Base-by-base conservation (phyloP, 495 filamentous ascomycete genomes). In the Aspergillus avenaceus region DNA sequence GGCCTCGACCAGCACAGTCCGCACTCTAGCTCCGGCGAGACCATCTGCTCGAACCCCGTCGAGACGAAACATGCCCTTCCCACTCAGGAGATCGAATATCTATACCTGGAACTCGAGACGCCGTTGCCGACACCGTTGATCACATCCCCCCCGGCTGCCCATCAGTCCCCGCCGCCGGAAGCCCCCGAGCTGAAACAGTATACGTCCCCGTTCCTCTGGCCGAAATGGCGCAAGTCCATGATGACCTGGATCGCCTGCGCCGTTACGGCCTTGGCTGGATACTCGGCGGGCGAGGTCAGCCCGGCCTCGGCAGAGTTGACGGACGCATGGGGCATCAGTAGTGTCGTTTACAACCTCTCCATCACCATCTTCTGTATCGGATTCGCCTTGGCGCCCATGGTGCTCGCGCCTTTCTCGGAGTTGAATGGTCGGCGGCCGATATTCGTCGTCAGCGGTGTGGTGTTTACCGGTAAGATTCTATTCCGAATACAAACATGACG, bases 361-460 rank as follows among this genome's bases (percentile, higher is more conserved):
- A 87, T 96, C 40, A 93, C 90, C 0, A 76, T 82, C 3, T 97
- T 95, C 66, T 91, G 87, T 29, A 58, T 77, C 24, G 92, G 92
- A 8, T 97, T 97, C 59, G 89, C 76, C 0, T 59, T 90, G 36
- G 88, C 91, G 0, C 92, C 92, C 0, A 96, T 97, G 90, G 72
- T 91, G 8, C 76, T 97, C 0, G 92, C 91, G 0, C 92, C 92
- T 0, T 86, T 97, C 53, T 90, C 86, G 1, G 92, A 97, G 71
- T 83, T 96, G 56, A 84, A 88, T 58, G 90, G 90, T 0, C 80
- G 90, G 6, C 80, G 85, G 50, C 88, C 90, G 0, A 86, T 96
- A 19, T 95, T 96, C 52, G 75, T 90, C 36, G 76, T 70, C 0
- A 84, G 87, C 31, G 89, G 89, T 0, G 55, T 87, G 32, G 48